These are phyloP conservation scores for Ceratobasidium theobromae DNA, from an alignment of 1,284 basidiomycete species.

Conservation along the genomic window DNA sequence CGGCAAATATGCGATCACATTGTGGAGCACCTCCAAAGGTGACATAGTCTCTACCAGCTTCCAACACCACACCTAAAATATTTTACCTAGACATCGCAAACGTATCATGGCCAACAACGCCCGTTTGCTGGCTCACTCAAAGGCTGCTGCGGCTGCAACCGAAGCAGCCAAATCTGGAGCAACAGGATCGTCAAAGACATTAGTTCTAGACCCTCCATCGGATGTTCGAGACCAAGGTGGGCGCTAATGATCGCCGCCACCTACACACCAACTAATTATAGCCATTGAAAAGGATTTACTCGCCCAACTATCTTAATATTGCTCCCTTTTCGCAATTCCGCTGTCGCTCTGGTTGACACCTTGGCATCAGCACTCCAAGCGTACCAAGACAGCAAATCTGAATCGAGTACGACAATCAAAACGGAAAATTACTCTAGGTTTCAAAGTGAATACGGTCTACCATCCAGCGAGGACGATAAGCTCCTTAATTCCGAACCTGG, in stretches of 20 bases:
- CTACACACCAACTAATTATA: background rate
- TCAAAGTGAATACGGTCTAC: constrained; percentile 77
- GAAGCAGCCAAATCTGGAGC: constrained; percentile 31
- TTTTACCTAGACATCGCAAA: constrained; percentile 11
- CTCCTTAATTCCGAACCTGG: constrained; percentile 64
- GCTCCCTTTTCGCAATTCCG: constrained; percentile 89
- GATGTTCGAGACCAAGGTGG: constrained; percentile 81
- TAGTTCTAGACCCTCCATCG: constrained; percentile 51
- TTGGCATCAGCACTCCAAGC: constrained; percentile 2
- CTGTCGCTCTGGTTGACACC: constrained; percentile 47
- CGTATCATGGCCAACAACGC: constrained; percentile 34
- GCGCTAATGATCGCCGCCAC: background rate
- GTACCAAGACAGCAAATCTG: background rate
- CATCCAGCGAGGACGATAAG: constrained; percentile 79
- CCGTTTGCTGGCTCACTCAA: constrained; percentile 32
- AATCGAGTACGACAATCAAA: constrained; percentile 47
- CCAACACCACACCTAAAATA: background rate
- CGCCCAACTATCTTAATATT: constrained; percentile 92
- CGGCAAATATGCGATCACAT: constrained; percentile 21
- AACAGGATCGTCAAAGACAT: constrained; percentile 2
- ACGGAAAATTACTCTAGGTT: constrained; percentile 88
- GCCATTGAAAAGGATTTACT: constrained; percentile 68
- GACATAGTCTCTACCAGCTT: background rate
- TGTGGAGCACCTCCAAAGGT: constrained; percentile 14
- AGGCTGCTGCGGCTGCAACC: constrained; percentile 25